Conservation (phyloP, 2,329 filamentous ascomycete species). For the Penicillium frequentans region DNA sequence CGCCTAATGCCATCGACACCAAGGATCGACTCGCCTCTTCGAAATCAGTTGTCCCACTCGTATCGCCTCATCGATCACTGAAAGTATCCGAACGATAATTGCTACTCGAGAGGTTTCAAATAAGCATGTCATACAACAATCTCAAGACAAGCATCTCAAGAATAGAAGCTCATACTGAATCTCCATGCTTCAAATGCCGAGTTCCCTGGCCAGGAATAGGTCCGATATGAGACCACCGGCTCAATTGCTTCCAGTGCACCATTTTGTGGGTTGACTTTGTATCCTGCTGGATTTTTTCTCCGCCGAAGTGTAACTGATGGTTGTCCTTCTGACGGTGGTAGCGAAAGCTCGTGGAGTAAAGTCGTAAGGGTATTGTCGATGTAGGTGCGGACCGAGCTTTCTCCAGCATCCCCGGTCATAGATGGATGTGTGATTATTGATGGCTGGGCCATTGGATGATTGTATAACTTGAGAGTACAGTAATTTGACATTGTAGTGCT, state of each 20-base stretch:
- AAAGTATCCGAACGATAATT: slow-evolving; percentile 56
- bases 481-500: background rate
- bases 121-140: background rate
- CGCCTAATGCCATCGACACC: background rate
- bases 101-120: slow-evolving; percentile 35
- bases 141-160: background rate
- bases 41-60: slow-evolving; percentile 51
- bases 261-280: slow-evolving; percentile 30
- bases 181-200: slow-evolving; percentile 59
- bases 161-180: slow-evolving; percentile 30
- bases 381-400: slow-evolving; percentile 26
- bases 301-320: slow-evolving; percentile 32
- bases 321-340: slow-evolving; percentile 27
- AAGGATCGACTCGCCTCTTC: slow-evolving; percentile 51
- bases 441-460: background rate
- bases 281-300: slow-evolving; percentile 20
- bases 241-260: slow-evolving; percentile 28
- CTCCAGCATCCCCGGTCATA: background rate
- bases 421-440: too few relatives aligned
- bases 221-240: slow-evolving; percentile 19
- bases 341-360: slow-evolving; percentile 25
- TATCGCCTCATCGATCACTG: slow-evolving; percentile 56
- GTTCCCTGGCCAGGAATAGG: slow-evolving; percentile 57
- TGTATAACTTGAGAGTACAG: background rate
- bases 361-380: slow-evolving; percentile 29